phyloP scores from a whole-genome alignment of 805 yeast species.

The Pachysolen tannophilus region DNA sequence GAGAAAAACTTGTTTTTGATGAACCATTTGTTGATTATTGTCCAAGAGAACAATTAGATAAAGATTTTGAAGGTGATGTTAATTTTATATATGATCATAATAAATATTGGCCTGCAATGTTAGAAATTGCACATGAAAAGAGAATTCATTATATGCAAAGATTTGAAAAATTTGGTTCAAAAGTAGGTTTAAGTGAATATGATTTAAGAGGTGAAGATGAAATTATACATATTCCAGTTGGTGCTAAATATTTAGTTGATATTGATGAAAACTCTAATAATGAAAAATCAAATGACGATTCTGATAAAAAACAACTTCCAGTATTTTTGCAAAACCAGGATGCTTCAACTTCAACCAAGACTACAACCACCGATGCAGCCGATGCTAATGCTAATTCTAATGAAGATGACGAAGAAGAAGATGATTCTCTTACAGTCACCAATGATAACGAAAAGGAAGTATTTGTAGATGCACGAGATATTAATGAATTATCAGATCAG shows the following conservation, averaged over 20 bases:
- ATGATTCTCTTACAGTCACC: too few relatives aligned
- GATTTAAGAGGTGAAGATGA: constrained; percentile 46
- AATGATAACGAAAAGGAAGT: too few relatives aligned
- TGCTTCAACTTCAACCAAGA: not conserved
- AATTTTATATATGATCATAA: constrained; percentile 80
- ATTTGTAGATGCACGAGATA: too few relatives aligned
- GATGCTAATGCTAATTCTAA: too few relatives aligned
- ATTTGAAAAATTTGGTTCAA: constrained; percentile 63
- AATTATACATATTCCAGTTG: constrained; percentile 6
- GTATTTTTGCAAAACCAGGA: too few relatives aligned
- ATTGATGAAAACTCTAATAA: too few relatives aligned
- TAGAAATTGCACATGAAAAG: constrained; percentile 49
- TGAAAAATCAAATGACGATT: too few relatives aligned
- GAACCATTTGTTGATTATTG: constrained; percentile 83
- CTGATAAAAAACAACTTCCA: too few relatives aligned
- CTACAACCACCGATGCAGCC: not conserved
- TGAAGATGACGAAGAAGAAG: too few relatives aligned
- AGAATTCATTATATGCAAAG: constrained; percentile 59
- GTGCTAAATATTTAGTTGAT: constrained; percentile 1
- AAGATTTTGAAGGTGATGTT: constrained; percentile 77
- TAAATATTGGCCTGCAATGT: constrained; percentile 69
- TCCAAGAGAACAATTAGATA: constrained; percentile 70
- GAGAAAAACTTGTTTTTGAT: constrained; percentile 88
- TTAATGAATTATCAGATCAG: too few relatives aligned
- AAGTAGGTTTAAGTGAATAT: constrained; percentile 74